These are phyloP conservation scores for Fusarium subglutinans DNA, from an alignment of 2,329 filamentous ascomycete species.

Conservation along the genomic window DNA sequence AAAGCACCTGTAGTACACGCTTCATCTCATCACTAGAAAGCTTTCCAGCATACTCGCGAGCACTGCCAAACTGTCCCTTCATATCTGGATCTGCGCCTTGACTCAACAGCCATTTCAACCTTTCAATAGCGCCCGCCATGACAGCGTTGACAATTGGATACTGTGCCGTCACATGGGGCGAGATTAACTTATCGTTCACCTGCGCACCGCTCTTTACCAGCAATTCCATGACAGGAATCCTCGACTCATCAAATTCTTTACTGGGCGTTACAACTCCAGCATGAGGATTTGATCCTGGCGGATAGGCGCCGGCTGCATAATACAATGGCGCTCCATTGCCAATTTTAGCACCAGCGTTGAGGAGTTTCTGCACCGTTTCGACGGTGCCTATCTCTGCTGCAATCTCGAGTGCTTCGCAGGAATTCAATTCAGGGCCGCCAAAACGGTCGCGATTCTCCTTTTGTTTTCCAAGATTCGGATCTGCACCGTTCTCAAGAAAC, in stretches of 20 bases:
- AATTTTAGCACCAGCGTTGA: conserved; percentile 21
- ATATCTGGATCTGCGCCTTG: conserved; percentile 26
- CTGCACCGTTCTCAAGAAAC: conserved; percentile 33
- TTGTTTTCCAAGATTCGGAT: conserved; percentile 31
- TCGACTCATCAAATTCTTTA: conserved; percentile 7
- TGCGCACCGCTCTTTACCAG: conserved; percentile 21
- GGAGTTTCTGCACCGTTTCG: conserved; percentile 16
- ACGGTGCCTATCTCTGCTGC: conserved; percentile 8
- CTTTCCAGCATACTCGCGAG: conserved; percentile 1
- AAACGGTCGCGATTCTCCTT: conserved; percentile 8
- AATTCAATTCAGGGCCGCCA: conserved; percentile 19
- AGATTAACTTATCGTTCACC: conserved; percentile 13
- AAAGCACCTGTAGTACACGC: conserved; percentile 1
- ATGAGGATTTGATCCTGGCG: background rate
- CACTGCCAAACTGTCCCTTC: conserved; percentile 26
- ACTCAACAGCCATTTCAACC: conserved; percentile 29
- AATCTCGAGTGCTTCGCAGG: conserved; percentile 18
- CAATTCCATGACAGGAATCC: conserved; percentile 27
- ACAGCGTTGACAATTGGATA: conserved; percentile 34
- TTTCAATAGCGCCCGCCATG: conserved; percentile 28
- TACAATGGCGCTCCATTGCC: conserved; percentile 28
- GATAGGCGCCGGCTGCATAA: conserved; percentile 16
- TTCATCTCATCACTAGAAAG: conserved; percentile 27
- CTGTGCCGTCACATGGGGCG: conserved; percentile 5
- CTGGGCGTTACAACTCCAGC: background rate